These are phyloP conservation scores for Bimuria novae-zelandiae DNA, from an alignment of 2,329 filamentous ascomycete species.

Conservation along the genomic window DNA sequence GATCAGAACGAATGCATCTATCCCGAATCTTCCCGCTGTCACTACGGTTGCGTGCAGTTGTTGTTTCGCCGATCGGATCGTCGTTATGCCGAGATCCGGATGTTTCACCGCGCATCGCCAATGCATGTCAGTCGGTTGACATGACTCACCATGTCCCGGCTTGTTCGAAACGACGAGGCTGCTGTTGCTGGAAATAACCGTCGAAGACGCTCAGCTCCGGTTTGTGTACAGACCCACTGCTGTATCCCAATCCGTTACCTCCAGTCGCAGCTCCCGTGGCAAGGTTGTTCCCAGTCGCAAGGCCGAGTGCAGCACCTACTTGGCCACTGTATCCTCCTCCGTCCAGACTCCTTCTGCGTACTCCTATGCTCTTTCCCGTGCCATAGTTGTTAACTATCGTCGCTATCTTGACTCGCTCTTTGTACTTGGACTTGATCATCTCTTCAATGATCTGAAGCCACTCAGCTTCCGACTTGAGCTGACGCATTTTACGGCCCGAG, in stretches of 20 bases:
- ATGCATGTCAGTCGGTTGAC: background rate
- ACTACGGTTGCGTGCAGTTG: background rate
- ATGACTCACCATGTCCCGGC: slow-evolving; percentile 7
- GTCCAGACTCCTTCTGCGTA: slow-evolving; percentile 42
- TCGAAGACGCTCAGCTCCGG: slow-evolving; percentile 43
- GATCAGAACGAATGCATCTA: background rate
- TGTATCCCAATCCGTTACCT: slow-evolving; percentile 2
- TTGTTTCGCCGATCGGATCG: slow-evolving; percentile 4
- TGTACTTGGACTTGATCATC: slow-evolving; percentile 41
- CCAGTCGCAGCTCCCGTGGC: slow-evolving; percentile 8
- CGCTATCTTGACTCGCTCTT: slow-evolving; percentile 42
- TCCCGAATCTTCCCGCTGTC: background rate
- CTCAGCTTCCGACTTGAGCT: slow-evolving; percentile 39
- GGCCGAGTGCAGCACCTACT: slow-evolving; percentile 24
- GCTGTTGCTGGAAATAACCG: slow-evolving; percentile 42
- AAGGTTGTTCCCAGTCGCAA: slow-evolving; percentile 8
- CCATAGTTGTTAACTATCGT: slow-evolving; percentile 34
- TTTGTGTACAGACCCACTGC: slow-evolving; percentile 14
- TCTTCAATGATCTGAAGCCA: slow-evolving; percentile 44
- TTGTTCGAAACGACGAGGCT: slow-evolving; percentile 14
- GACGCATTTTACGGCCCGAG: slow-evolving; percentile 36
- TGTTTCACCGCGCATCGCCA: slow-evolving; percentile 21
- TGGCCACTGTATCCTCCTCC: slow-evolving; percentile 40
- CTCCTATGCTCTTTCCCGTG: slow-evolving; percentile 32
- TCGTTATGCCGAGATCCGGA: slow-evolving; percentile 6